phyloP scores from a whole-genome alignment of 2,329 filamentous ascomycete species.

The Cladobotryum mycophilum region DNA sequence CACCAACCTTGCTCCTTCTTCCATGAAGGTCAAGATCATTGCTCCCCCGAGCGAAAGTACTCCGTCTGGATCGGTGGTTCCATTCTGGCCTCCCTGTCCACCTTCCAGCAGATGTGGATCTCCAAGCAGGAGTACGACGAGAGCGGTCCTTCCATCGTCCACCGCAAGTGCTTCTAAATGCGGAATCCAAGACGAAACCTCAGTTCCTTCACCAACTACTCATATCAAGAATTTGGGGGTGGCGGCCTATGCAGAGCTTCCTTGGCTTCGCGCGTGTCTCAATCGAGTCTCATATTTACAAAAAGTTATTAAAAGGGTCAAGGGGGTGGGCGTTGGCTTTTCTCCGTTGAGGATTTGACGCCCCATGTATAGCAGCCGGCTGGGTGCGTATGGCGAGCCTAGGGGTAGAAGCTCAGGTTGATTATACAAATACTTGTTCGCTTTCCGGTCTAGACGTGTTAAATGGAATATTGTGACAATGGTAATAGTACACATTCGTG shows the following conservation, averaged over 20 bases:
- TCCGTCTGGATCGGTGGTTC: conserved; percentile 99
- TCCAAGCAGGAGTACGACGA: conserved; percentile 99
- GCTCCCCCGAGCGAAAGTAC: conserved; percentile 99
- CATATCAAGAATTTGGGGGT: conserved; percentile 40
- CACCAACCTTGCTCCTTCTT: conserved; percentile 95
- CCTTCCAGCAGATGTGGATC: conserved; percentile 99
- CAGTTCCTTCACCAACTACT: conserved; percentile 28
- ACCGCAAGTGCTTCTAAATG: conserved; percentile 99
- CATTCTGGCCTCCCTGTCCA: conserved; percentile 97
- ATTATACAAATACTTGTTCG: conserved; percentile 50
- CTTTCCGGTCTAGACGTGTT: conserved; percentile 31
- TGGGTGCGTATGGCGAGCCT: conserved; percentile 39
- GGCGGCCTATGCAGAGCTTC: conserved; percentile 37
- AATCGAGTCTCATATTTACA: conserved; percentile 49
- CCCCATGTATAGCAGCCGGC: conserved; percentile 46
- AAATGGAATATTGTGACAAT: conserved; percentile 23
- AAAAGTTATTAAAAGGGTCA: conserved; percentile 53
- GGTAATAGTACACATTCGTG: not conserved
- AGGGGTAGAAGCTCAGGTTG: conserved; percentile 49
- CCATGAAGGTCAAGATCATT: conserved; percentile 99
- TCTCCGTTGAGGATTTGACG: conserved; percentile 40
- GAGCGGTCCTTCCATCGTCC: conserved; percentile 97
- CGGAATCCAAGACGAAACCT: conserved; percentile 26
- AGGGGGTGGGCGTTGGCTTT: conserved; percentile 45
- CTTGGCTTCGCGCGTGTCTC: conserved; percentile 41